A percentile compares a stretch with the other conserved stretches of the same genome.
phyloP scores from a whole-genome alignment of 306 rosid genomes.

The Amphicarpaea edgeworthii region DNA sequence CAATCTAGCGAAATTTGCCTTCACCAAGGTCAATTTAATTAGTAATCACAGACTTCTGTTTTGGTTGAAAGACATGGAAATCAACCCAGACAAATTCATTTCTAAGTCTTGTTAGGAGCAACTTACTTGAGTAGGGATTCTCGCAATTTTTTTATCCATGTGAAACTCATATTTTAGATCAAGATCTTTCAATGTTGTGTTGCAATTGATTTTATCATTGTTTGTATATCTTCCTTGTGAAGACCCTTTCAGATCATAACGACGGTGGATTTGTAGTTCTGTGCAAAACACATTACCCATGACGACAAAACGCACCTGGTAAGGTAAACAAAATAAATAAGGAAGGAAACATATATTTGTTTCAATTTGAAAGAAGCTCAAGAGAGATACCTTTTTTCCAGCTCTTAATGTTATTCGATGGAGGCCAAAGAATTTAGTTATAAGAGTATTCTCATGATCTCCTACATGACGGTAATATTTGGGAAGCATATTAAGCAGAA shows the following conservation, averaged over 20 bases:
- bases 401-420: constrained; percentile 73
- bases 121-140: constrained; percentile 75
- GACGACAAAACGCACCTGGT: constrained; percentile 90
- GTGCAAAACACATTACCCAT: constrained; percentile 97
- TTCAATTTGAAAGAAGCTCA: constrained; percentile 31
- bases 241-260: constrained; percentile 93
- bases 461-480: constrained; percentile 73
- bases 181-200: constrained; percentile 83
- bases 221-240: constrained; percentile 76
- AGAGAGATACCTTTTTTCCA: constrained; percentile 72
- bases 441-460: constrained; percentile 82
- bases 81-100: too few relatives aligned
- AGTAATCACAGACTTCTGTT: not conserved
- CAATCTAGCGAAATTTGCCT: constrained; percentile 82
- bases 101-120: not conserved
- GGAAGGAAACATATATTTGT: constrained; percentile 20
- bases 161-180: constrained; percentile 79
- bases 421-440: constrained; percentile 87
- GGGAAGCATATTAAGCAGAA: constrained; percentile 86
- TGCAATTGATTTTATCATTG: constrained; percentile 58
- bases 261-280: constrained; percentile 79
- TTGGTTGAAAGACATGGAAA: too few relatives aligned
- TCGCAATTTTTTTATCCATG: constrained; percentile 88
- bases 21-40: constrained; percentile 37
- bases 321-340: constrained; percentile 45